phyloP scores from a whole-genome alignment of 257 asterid species.

The Thymus quinquecostatus region DNA sequence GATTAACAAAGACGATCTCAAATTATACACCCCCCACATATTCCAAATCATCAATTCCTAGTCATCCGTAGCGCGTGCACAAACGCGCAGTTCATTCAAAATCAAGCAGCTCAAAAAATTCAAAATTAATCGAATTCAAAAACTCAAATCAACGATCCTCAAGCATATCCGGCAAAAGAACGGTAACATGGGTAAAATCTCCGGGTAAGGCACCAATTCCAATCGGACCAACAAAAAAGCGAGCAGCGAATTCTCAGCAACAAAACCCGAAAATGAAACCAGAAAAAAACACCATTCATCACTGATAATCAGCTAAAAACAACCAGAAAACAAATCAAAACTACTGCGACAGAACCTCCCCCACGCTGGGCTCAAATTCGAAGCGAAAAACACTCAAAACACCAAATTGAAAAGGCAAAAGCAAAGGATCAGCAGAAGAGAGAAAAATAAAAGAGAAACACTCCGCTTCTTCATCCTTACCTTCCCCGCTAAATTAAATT shows the following conservation, averaged over 20 bases:
- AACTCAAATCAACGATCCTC: constrained; percentile 32
- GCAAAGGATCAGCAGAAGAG: constrained; percentile 37
- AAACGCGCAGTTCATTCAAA: constrained; percentile 25
- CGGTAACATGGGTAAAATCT: constrained; percentile 15
- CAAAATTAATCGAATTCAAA: constrained; percentile 29
- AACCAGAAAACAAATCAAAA: constrained; percentile 29
- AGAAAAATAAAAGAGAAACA: background rate
- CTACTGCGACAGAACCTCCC: constrained; percentile 28
- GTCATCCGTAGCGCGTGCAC: constrained; percentile 13
- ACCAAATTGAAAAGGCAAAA: constrained; percentile 16
- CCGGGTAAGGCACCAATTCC: constrained; percentile 25
- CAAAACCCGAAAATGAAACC: background rate
- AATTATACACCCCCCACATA: constrained; percentile 22
- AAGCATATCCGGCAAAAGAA: constrained; percentile 11
- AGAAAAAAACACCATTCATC: constrained; percentile 15
- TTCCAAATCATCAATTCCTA: constrained; percentile 14
- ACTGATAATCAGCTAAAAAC: constrained; percentile 29
- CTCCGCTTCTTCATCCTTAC: constrained; percentile 31
- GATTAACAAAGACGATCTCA: constrained; percentile 11
- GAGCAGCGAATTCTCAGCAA: constrained; percentile 31
- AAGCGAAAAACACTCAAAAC: constrained; percentile 8
- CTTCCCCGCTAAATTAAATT: constrained; percentile 45
- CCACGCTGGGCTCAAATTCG: constrained; percentile 29
- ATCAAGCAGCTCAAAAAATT: constrained; percentile 35
- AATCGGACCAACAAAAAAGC: constrained; percentile 24